Evolutionary conservation across 2,329 filamentous ascomycete species (phyloP).

Genomic region (Hymenoscyphus fraxineus): DNA sequence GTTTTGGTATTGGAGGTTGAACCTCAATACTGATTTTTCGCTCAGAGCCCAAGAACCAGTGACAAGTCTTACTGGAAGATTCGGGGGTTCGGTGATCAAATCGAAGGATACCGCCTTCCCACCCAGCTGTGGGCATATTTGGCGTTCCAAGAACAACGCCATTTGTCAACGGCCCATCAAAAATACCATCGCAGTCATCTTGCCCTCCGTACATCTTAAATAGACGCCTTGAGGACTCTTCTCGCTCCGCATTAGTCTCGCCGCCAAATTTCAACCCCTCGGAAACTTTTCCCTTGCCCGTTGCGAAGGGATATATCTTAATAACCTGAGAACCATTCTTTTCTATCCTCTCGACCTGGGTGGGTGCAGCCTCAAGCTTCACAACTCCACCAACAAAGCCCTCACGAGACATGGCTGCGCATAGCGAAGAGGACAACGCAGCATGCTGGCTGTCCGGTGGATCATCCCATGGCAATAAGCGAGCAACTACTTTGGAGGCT

Average conservation of each 20-base stretch:
- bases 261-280: constrained; percentile 81
- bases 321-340: constrained; percentile 51
- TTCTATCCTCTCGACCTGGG: constrained; percentile 40
- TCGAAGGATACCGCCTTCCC: constrained; percentile 79
- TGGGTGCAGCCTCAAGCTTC: constrained; percentile 77
- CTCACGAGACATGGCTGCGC: constrained; percentile 65
- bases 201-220: constrained; percentile 64
- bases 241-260: constrained; percentile 77
- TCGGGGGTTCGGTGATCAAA: constrained; percentile 61
- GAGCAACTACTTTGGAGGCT: constrained; percentile 69
- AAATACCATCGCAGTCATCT: constrained; percentile 55
- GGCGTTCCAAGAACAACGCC: constrained; percentile 69
- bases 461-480: constrained; percentile 75
- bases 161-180: constrained; percentile 85
- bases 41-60: constrained; percentile 78
- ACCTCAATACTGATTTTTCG: constrained; percentile 70
- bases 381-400: constrained; percentile 81
- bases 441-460: constrained; percentile 77
- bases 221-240: constrained; percentile 70
- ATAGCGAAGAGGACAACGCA: constrained; percentile 75
- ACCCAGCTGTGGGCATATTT: constrained; percentile 55
- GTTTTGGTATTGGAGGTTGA: constrained; percentile 67
- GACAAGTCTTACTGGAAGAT: constrained; percentile 45
- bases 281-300: constrained; percentile 49
- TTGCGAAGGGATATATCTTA: constrained; percentile 77